phyloP scores from a whole-genome alignment of 1,284 basidiomycete genomes.

The Apiotrichum laibachii region DNA sequence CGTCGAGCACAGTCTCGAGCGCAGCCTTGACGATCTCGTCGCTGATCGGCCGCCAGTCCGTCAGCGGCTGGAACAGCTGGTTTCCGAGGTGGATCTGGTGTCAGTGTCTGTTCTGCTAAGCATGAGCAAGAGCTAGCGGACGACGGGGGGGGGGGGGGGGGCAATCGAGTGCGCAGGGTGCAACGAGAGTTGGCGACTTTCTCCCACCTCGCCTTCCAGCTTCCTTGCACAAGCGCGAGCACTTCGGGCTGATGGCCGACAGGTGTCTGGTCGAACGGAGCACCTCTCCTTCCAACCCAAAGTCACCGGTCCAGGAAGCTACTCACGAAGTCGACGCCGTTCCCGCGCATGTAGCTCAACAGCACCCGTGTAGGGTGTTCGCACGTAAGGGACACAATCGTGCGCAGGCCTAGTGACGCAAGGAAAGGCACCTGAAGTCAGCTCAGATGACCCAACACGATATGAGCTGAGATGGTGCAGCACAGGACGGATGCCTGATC shows the following conservation, averaged over 20 bases:
- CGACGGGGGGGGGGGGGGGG: background rate
- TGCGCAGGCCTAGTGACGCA: constrained; percentile 36
- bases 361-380: constrained; percentile 46
- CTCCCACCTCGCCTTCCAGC: too few species aligned
- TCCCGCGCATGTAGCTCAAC: constrained; percentile 25
- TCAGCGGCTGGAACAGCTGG: constrained; percentile 39
- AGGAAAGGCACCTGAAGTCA: constrained; percentile 41
- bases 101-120: background rate
- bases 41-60: constrained; percentile 46
- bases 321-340: constrained; percentile 41
- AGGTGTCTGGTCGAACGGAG: too few species aligned
- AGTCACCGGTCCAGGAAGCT: background rate
- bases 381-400: constrained; percentile 45
- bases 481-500: too few species aligned
- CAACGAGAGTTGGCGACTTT: background rate
- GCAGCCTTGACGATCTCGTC: constrained; percentile 48
- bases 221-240: background rate
- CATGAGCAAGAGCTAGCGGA: background rate
- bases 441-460: background rate
- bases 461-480: too few species aligned
- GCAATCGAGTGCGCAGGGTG: background rate
- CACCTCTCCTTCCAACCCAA: too few species aligned
- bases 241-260: too few species aligned
- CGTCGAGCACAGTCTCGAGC: constrained; percentile 45
- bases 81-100: constrained; percentile 44